Percentiles rank a stretch among this genome's conserved stretches.
These are phyloP conservation scores for Arxiozyma slooffiae DNA, from an alignment of 1,139 yeast species.

Conservation along the genomic window DNA sequence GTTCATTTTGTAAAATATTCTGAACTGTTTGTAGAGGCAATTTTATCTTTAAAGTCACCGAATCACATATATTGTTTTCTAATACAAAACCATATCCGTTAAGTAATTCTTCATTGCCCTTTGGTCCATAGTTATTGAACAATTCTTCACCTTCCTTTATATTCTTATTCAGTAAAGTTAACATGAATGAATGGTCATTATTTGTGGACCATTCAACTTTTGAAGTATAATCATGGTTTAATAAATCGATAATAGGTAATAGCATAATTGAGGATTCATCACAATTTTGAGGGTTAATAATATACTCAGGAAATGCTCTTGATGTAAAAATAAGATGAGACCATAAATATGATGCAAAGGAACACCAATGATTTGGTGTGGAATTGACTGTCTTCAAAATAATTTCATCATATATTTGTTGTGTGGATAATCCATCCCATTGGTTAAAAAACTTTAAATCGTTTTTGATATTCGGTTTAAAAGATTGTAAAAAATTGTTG, in stretches of 20 bases:
- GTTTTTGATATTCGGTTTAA: neutral
- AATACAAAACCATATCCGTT: conserved; percentile 59
- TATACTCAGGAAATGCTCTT: conserved; percentile 65
- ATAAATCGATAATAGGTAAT: conserved; percentile 65
- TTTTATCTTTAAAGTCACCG: conserved; percentile 48
- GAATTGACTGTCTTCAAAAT: conserved; percentile 6
- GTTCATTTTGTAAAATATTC: conserved; percentile 27
- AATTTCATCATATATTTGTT: conserved; percentile 12
- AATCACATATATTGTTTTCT: conserved; percentile 51
- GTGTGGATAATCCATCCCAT: conserved; percentile 7
- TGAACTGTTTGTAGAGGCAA: conserved; percentile 32
- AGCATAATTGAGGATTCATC: conserved; percentile 43
- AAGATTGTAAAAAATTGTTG: neutral
- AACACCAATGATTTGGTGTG: conserved; percentile 40
- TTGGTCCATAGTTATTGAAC: conserved; percentile 76
- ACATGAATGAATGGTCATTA: conserved; percentile 17
- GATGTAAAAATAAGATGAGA: conserved; percentile 61
- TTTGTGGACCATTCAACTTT: conserved; percentile 54
- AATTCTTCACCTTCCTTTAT: conserved; percentile 40
- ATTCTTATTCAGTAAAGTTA: conserved; percentile 20
- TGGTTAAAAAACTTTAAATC: conserved; percentile 4
- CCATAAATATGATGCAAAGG: conserved; percentile 65
- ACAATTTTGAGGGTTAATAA: conserved; percentile 27
- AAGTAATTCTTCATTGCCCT: conserved; percentile 65
- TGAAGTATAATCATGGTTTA: conserved; percentile 58